Evolutionary conservation across 2,329 filamentous ascomycete genomes (phyloP).

Genomic region (Penicillium hesseltinei): DNA sequence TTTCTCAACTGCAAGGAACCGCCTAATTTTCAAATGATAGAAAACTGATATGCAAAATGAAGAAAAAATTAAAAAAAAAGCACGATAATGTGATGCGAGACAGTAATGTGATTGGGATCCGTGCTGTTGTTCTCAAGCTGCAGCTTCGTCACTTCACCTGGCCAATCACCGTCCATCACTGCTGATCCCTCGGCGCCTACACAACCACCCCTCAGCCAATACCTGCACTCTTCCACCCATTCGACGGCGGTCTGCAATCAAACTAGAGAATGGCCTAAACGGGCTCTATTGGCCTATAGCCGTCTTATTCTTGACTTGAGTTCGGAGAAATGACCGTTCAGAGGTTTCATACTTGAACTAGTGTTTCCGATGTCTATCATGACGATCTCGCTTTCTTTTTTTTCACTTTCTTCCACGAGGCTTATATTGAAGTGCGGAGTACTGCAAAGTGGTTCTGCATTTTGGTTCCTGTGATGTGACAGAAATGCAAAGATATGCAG

Average conservation of each 20-base stretch:
- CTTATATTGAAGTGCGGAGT: not conserved
- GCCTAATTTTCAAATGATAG: not conserved
- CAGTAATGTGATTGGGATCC: conserved; percentile 26
- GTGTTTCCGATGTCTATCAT: conserved; percentile 4
- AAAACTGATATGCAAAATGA: not conserved
- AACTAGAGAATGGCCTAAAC: not conserved
- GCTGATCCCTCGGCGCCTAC: conserved; percentile 25
- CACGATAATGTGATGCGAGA: conserved; percentile 10
- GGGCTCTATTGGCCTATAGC: not conserved
- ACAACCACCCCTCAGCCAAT: conserved; percentile 19
- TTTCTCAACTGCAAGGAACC: conserved; percentile 1
- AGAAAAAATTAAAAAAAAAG: too few species aligned
- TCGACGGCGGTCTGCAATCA: not conserved
- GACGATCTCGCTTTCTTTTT: conserved; percentile 4
- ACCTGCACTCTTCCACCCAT: not conserved
- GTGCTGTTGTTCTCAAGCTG: conserved; percentile 25
- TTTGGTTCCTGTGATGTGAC: conserved; percentile 22
- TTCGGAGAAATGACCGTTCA: not conserved
- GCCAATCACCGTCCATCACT: conserved; percentile 22
- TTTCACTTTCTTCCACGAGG: not conserved
- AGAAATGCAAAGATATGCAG: conserved; percentile 7
- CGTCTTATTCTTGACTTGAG: not conserved
- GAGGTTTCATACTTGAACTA: conserved; percentile 12
- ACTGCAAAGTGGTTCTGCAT: not conserved
- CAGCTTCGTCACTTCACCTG: conserved; percentile 24